Base-by-base conservation (phyloP, 2,329 filamentous ascomycete species). In the Harringtonia lauricola region DNA sequence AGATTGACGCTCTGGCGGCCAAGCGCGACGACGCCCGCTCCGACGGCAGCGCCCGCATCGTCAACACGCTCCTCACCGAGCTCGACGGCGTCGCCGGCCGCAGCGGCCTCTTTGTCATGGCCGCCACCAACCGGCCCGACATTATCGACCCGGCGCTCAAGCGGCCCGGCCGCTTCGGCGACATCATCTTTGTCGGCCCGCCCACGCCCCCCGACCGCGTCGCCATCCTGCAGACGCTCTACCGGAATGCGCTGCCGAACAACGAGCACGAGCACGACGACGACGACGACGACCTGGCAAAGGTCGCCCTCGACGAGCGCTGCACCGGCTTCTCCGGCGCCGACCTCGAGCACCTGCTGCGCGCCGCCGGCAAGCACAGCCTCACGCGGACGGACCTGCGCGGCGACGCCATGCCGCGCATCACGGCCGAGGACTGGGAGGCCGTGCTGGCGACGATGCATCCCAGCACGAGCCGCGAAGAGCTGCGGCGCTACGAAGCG, bases 81-180 rank as follows among this genome's bases (percentile, higher is more conserved):
- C 76, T 98, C 1, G 92, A 98, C 56, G 92, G 92, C 41, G 74
- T 94, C 8, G 79, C 75, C 49, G 81, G 77, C 52, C 78, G 92
- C 31, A 74, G 80, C 38, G 90, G 90, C 15, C 89, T 98, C 49
- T 96, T 92, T 61, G 83, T 98, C 15, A 87, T 98, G 46, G 92
- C 86, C 21, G 92, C 92, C 0, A 96, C 92, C 2, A 98, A 98
- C 61, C 71, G 92, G 0, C 90, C 90, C 0, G 90, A 96, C 57
- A 94, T 95, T 66, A 96, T 98, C 52, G 92, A 98, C 59, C 81
- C 86, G 2, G 92, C 92, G 2, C 94, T 98, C 79, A 74, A 96
- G 12, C 82, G 92, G 1, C 90, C 92, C 0, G 92, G 92, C 1
- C 81, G 92, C 22, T 72, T 98, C 1, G 90, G 89, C 51, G 90